These are phyloP conservation scores for Sutorius australiensis DNA, from an alignment of 768 basidiomycete species.

Conservation along the genomic window DNA sequence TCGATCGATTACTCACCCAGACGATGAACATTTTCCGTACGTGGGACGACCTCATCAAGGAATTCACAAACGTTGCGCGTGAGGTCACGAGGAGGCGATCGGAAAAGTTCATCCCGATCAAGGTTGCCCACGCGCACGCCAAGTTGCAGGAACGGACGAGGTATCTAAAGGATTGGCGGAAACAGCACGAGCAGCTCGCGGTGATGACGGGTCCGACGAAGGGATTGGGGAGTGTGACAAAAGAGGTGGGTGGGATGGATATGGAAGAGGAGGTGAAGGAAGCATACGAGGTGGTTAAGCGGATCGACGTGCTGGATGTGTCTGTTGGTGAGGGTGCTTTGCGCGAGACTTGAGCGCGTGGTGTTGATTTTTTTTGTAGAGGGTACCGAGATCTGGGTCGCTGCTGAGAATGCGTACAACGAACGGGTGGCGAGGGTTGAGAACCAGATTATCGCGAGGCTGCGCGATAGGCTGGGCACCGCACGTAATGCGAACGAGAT, in stretches of 20 bases:
- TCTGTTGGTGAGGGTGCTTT: conserved; percentile 61
- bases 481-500: conserved; percentile 98
- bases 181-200: conserved; percentile 95
- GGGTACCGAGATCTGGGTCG: conserved; percentile 97
- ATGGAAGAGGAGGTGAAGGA: conserved; percentile 98
- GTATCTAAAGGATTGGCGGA: conserved; percentile 89
- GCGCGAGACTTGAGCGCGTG: not conserved
- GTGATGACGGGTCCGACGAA: conserved; percentile 96
- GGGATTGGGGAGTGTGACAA: conserved; percentile 68
- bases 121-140: conserved; percentile 85
- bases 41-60: conserved; percentile 90
- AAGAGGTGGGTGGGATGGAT: conserved; percentile 86
- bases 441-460: conserved; percentile 94
- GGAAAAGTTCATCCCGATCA: conserved; percentile 96
- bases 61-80: conserved; percentile 88
- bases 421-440: conserved; percentile 96
- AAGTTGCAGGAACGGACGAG: conserved; percentile 85
- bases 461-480: conserved; percentile 89
- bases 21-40: conserved; percentile 76
- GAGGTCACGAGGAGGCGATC: conserved; percentile 86
- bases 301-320: conserved; percentile 94
- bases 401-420: conserved; percentile 96
- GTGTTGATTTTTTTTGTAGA: conserved; percentile 44
- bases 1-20: conserved; percentile 78
- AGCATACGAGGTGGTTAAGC: conserved; percentile 96